These are phyloP conservation scores for Paxillus ammoniavirescens DNA, from an alignment of 768 basidiomycete genomes.

Conservation along the genomic window DNA sequence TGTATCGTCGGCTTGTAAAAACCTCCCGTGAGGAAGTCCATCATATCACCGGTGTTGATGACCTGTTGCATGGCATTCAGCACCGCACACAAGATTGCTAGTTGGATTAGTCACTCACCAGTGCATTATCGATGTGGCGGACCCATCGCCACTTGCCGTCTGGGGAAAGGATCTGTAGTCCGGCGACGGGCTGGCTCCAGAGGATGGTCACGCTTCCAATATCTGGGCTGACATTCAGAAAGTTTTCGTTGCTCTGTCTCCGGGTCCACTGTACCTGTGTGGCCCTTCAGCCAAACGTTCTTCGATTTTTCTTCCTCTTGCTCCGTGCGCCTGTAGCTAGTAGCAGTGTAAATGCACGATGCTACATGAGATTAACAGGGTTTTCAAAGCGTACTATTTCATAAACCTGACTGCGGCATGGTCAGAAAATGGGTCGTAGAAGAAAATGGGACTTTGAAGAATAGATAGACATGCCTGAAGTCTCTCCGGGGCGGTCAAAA, in stretches of 20 bases:
- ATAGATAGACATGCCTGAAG: slow-evolving; percentile 30
- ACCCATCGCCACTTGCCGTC: slow-evolving; percentile 60
- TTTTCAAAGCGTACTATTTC: slow-evolving; percentile 49
- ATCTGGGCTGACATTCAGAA: slow-evolving; percentile 46
- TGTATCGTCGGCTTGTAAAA: slow-evolving; percentile 60
- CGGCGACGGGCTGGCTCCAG: slow-evolving; percentile 59
- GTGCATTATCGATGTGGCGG: slow-evolving; percentile 54
- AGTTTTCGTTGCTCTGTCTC: neutral
- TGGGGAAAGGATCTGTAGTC: slow-evolving; percentile 51
- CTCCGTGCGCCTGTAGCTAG: slow-evolving; percentile 47
- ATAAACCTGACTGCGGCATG: slow-evolving; percentile 50
- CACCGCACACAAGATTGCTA: neutral
- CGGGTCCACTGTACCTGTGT: slow-evolving; percentile 41
- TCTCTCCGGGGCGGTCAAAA: slow-evolving; percentile 38
- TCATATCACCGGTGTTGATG: slow-evolving; percentile 57
- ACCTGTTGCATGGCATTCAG: slow-evolving; percentile 35
- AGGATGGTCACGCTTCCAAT: slow-evolving; percentile 55
- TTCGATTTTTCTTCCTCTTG: slow-evolving; percentile 50
- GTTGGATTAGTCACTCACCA: slow-evolving; percentile 33
- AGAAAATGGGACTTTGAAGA: neutral
- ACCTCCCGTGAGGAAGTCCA: slow-evolving; percentile 58
- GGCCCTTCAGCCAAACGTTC: slow-evolving; percentile 59
- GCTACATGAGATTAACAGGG: neutral
- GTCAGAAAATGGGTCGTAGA: neutral
- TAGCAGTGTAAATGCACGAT: neutral